A percentile compares a stretch with the other conserved stretches of the same genome.
Evolutionary conservation across 306 rosid species (phyloP).

Genomic region (Ormosia emarginata): DNA sequence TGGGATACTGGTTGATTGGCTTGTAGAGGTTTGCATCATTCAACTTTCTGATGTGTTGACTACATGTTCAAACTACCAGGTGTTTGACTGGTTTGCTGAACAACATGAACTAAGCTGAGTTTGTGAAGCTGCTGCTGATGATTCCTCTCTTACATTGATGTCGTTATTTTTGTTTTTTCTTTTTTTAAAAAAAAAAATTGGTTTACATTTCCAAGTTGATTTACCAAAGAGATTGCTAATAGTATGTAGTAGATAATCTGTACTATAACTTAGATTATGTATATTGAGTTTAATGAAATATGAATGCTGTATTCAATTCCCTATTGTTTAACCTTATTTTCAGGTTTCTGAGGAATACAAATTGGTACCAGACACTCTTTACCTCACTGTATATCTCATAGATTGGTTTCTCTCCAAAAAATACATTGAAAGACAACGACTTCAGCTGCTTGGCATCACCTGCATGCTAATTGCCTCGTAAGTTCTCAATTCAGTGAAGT

Average conservation of each 20-base stretch:
- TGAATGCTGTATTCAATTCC: not conserved
- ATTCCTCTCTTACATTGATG: not conserved
- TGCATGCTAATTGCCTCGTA: slow-evolving; percentile 97
- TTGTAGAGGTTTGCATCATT: slow-evolving; percentile 75
- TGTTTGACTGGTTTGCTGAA: not conserved
- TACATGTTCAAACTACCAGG: not conserved
- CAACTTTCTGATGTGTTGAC: not conserved
- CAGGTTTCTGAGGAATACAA: slow-evolving; percentile 91
- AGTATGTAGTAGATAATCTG: not conserved
- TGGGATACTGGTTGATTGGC: slow-evolving; percentile 90
- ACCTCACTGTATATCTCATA: slow-evolving; percentile 73
- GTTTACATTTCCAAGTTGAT: not conserved
- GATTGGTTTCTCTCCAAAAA: slow-evolving; percentile 83
- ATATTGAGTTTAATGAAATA: not conserved
- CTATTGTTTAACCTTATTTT: slow-evolving; percentile 14
- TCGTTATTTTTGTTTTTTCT: not conserved
- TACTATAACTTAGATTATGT: not conserved
- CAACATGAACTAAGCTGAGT: not conserved
- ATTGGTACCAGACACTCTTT: slow-evolving; percentile 76
- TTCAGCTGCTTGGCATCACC: slow-evolving; percentile 92
- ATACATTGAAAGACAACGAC: slow-evolving; percentile 63
- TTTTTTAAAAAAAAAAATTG: no score
- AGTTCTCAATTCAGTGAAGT: slow-evolving; percentile 35
- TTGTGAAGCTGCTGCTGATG: not conserved
- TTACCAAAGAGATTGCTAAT: not conserved